Conservation (phyloP, 2,329 filamentous ascomycete genomes). For the Lachnellula cervina region DNA sequence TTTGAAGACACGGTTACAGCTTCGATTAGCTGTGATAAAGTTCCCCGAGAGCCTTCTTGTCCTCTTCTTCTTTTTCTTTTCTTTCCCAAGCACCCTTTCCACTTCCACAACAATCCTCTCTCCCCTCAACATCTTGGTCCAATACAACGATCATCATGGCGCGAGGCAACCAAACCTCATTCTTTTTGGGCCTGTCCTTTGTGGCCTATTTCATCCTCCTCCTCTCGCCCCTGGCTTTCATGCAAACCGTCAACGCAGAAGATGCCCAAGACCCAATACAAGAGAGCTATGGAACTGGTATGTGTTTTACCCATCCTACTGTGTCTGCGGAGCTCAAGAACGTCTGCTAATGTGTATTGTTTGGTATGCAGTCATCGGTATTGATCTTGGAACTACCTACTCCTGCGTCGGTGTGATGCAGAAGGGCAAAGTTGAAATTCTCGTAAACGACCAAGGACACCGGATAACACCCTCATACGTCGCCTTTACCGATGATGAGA, state of each 20-base stretch:
- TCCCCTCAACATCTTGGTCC: constrained; percentile 17
- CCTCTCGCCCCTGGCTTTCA: constrained; percentile 80
- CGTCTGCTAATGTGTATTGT: constrained; percentile 11
- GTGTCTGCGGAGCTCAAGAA: not conserved
- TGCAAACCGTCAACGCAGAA: constrained; percentile 66
- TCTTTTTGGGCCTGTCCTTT: constrained; percentile 79
- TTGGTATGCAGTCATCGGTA: constrained; percentile 69
- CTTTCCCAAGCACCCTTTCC: constrained; percentile 7
- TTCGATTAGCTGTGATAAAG: constrained; percentile 11
- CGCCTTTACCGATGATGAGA: constrained; percentile 94
- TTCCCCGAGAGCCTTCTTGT: not conserved
- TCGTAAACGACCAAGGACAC: constrained; percentile 96
- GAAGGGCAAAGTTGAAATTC: constrained; percentile 90
- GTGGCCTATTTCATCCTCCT: constrained; percentile 89
- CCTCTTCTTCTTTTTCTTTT: not conserved
- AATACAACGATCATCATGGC: constrained; percentile 43
- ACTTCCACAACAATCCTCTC: constrained; percentile 10
- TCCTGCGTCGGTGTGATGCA: constrained; percentile 94
- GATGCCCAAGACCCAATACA: constrained; percentile 61
- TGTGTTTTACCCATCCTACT: constrained; percentile 3
- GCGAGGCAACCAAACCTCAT: constrained; percentile 58
- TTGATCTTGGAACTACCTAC: constrained; percentile 89
- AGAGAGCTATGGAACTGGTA: constrained; percentile 73
- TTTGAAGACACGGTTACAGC: constrained; percentile 14
- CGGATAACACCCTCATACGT: constrained; percentile 94